Conservation (phyloP, 1,284 basidiomycete species). For the Moesziomyces aphidis region DNA sequence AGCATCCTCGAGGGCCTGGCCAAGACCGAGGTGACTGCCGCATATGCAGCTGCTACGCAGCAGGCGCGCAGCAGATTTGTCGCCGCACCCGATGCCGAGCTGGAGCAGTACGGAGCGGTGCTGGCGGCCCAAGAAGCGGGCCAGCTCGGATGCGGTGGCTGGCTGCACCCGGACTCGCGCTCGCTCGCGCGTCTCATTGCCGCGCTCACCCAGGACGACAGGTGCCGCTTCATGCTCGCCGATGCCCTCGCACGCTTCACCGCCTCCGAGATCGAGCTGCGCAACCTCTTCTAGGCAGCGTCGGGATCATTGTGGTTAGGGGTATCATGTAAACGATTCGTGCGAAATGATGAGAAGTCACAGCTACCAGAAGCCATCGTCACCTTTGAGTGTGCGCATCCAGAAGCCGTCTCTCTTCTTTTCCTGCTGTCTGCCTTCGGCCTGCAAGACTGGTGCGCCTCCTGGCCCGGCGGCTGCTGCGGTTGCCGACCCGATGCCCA, state of each 20-base stretch:
- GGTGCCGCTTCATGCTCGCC: constrained; percentile 21
- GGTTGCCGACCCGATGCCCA: constrained; percentile 26
- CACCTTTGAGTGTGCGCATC: constrained; percentile 43
- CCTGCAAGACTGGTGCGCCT: constrained; percentile 27
- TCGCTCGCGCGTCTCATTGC: constrained; percentile 8
- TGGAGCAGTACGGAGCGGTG: constrained; percentile 10
- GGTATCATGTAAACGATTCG: constrained; percentile 18
- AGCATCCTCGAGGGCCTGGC: constrained; percentile 16
- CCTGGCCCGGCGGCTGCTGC: constrained; percentile 23
- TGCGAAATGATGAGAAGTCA: background rate
- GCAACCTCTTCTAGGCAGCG: constrained; percentile 16
- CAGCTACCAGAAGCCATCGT: constrained; percentile 20
- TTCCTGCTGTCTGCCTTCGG: constrained; percentile 25
- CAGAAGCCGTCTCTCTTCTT: constrained; percentile 42
- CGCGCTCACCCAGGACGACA: constrained; percentile 12
- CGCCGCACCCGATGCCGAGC: constrained; percentile 9
- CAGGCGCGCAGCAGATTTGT: constrained; percentile 4
- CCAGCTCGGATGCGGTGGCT: constrained; percentile 18
- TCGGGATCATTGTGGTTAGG: constrained; percentile 1
- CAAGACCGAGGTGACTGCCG: constrained; percentile 7
- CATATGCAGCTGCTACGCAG: constrained; percentile 1
- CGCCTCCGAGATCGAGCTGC: constrained; percentile 5
- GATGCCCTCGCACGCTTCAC: constrained; percentile 28
- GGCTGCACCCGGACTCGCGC: constrained; percentile 11
- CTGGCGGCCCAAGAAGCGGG: constrained; percentile 11